Percentiles rank a stretch among this genome's conserved stretches.
These are phyloP conservation scores for Boletus tomentosulus DNA, from an alignment of 768 basidiomycete genomes.

Conservation along the genomic window DNA sequence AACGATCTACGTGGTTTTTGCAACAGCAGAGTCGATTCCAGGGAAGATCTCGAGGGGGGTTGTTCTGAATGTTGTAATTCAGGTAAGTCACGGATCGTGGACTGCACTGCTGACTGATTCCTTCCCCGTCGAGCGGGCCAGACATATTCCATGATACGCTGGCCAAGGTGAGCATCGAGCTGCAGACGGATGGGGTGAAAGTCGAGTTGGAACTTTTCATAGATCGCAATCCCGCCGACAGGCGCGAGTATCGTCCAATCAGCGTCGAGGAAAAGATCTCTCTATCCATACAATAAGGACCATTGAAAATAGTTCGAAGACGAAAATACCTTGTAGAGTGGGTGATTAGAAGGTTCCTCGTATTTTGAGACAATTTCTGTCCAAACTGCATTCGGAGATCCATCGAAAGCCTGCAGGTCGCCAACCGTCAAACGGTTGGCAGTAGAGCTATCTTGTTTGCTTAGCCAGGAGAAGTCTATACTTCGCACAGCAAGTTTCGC, in stretches of 20 bases:
- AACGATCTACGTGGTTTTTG: constrained; percentile 30
- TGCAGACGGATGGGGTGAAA: constrained; percentile 86
- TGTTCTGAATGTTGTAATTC: constrained; percentile 22
- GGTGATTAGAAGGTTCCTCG: constrained; percentile 64
- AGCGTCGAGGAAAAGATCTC: constrained; percentile 68
- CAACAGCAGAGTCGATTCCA: constrained; percentile 47
- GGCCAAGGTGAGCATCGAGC: constrained; percentile 78
- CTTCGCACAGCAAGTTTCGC: constrained; percentile 82
- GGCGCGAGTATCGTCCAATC: constrained; percentile 84
- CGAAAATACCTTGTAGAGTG: constrained; percentile 57
- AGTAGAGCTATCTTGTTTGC: constrained; percentile 82
- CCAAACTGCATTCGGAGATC: constrained; percentile 76
- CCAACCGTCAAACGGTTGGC: constrained; percentile 71
- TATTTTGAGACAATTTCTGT: constrained; percentile 84
- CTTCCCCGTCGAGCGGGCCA: constrained; percentile 61
- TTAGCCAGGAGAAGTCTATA: constrained; percentile 79
- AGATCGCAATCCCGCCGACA: constrained; percentile 90
- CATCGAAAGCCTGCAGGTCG: constrained; percentile 83
- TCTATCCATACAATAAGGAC: constrained; percentile 35
- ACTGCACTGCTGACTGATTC: constrained; percentile 6
- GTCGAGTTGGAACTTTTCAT: constrained; percentile 74
- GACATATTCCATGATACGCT: constrained; percentile 82
- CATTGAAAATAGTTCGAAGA: neutral
- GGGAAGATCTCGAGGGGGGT: constrained; percentile 38
- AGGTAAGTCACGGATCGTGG: neutral